These are phyloP conservation scores for Eucalyptus pauciflora DNA, from an alignment of 345 rosid species.

Conservation along the genomic window DNA sequence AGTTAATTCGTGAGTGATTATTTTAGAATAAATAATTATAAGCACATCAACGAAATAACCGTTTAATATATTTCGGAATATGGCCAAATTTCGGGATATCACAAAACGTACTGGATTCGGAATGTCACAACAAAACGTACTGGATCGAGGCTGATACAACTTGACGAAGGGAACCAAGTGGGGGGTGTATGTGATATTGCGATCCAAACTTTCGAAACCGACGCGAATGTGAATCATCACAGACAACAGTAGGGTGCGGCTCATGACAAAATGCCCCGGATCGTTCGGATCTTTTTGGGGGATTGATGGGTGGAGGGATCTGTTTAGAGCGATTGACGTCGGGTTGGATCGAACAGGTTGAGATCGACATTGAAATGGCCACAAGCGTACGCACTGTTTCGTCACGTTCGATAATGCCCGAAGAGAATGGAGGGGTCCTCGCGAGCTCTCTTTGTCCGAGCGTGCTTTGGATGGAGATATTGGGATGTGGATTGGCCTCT, in stretches of 20 bases:
- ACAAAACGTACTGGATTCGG: no score
- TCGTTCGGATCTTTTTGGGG: neutral
- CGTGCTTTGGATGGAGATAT: neutral
- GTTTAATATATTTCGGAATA: no score
- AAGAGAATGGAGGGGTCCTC: neutral
- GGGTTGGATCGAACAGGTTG: neutral
- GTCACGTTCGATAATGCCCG: neutral
- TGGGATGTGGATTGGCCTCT: neutral
- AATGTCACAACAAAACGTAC: accelerated
- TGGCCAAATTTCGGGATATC: accelerated
- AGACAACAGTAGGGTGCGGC: neutral
- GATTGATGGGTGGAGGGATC: neutral
- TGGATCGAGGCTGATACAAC: no score
- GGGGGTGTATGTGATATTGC: neutral
- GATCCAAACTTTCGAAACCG: neutral
- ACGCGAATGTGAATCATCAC: neutral
- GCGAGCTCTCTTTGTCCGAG: neutral
- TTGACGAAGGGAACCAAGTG: no score
- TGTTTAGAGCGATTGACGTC: neutral
- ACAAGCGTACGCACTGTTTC: neutral
- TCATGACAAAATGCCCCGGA: neutral
- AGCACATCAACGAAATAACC: accelerated
- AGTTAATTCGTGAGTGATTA: accelerated
- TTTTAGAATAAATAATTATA: accelerated
- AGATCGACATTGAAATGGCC: neutral